phyloP scores from a whole-genome alignment of 495 filamentous ascomycete genomes.

The Penicillium arizonense region DNA sequence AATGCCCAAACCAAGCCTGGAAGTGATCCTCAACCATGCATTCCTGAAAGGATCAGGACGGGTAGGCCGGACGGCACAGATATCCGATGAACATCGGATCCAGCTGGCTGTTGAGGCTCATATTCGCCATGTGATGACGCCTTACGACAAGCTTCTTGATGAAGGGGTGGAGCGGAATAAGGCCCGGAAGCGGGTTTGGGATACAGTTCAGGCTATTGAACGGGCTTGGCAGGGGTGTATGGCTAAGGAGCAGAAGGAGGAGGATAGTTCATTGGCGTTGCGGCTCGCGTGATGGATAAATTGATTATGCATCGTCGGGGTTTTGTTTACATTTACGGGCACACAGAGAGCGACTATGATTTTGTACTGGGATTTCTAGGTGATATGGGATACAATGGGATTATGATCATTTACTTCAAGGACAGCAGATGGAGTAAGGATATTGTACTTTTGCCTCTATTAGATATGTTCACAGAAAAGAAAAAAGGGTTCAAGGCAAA shows the following conservation, averaged over 20 bases:
- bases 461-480: no score
- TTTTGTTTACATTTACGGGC: not conserved
- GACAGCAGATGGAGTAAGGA: no score
- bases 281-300: not conserved
- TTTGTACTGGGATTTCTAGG: not conserved
- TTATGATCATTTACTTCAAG: no score
- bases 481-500: no score
- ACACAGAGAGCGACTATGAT: not conserved
- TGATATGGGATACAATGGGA: not conserved
- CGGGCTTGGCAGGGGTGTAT: constrained; percentile 28
- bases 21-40: constrained; percentile 40
- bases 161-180: constrained; percentile 18
- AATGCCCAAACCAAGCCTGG: constrained; percentile 40
- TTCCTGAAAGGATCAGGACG: constrained; percentile 51
- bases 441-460: no score
- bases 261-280: not conserved
- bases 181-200: constrained; percentile 30
- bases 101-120: constrained; percentile 49
- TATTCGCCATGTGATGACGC: constrained; percentile 48
- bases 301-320: not conserved
- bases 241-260: no score
- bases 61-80: constrained; percentile 42
- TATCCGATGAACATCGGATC: constrained; percentile 36
- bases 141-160: constrained; percentile 43
- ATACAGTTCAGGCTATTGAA: constrained; percentile 24